A percentile compares a stretch with the other conserved stretches of the same genome.
Conservation (phyloP, 371 early-diverging fungal genomes). For the Lichtheimia ramosa region DNA sequence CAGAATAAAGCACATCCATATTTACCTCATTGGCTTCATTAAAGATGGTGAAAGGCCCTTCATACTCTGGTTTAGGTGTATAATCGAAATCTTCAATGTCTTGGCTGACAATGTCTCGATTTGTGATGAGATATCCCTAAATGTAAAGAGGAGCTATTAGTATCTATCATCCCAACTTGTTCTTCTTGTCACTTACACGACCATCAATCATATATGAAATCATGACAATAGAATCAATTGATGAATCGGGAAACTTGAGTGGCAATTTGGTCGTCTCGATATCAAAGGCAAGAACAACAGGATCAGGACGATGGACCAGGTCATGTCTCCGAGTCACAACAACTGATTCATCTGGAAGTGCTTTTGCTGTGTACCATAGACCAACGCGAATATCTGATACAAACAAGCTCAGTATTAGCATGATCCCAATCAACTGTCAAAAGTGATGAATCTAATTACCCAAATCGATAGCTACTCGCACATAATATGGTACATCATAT, state of each 20-base stretch:
- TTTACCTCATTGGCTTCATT: conserved; percentile 92
- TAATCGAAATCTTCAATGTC: conserved; percentile 99
- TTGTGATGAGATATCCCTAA: conserved; percentile 96
- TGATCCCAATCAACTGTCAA: not conserved
- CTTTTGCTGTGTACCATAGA: conserved; percentile 89
- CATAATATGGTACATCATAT: conserved; percentile 93
- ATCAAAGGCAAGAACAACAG: conserved; percentile 97
- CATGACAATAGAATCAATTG: conserved; percentile 98
- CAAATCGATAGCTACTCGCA: conserved; percentile 91
- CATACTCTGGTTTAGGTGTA: conserved; percentile 95
- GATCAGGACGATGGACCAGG: conserved; percentile 94
- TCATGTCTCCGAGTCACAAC: conserved; percentile 72
- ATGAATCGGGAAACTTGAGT: conserved; percentile 97
- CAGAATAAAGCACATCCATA: not conserved
- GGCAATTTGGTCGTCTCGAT: conserved; percentile 99
- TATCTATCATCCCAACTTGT: conserved; percentile 2
- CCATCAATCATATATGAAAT: conserved; percentile 99
- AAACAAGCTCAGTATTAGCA: not conserved
- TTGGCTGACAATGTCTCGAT: conserved; percentile 94
- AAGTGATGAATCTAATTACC: conserved; percentile 43
- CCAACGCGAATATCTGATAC: conserved; percentile 89
- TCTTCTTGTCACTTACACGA: conserved; percentile 52
- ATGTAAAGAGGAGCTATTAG: not conserved
- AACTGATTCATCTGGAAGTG: conserved; percentile 55
- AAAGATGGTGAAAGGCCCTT: conserved; percentile 95